phyloP scores from a whole-genome alignment of 306 rosid species.

The Pyrus communis region DNA sequence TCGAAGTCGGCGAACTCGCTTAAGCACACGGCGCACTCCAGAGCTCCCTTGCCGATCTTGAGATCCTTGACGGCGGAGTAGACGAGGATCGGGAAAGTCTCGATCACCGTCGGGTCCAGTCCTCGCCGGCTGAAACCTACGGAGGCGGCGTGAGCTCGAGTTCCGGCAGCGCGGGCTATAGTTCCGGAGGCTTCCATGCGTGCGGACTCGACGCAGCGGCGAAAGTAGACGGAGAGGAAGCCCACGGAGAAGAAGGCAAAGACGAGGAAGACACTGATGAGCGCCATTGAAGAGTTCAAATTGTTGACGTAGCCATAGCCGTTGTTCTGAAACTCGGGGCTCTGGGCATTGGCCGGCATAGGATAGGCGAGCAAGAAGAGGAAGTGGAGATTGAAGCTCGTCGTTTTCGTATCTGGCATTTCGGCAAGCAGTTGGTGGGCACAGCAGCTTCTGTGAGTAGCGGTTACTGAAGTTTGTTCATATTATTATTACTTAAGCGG shows the following conservation, averaged over 20 bases:
- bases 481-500: neutral
- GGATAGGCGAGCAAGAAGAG: neutral
- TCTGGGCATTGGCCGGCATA: conserved; percentile 27
- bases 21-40: conserved; percentile 74
- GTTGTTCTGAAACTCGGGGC: conserved; percentile 19
- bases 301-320: conserved; percentile 2
- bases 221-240: conserved; percentile 22
- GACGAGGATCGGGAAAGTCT: conserved; percentile 46
- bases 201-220: conserved; percentile 11
- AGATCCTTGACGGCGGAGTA: conserved; percentile 50
- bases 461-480: neutral
- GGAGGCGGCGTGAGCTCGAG: neutral
- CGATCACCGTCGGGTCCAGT: conserved; percentile 34
- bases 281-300: conserved; percentile 42
- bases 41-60: conserved; percentile 40
- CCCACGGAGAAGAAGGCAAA: conserved; percentile 18
- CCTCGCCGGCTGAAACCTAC: conserved; percentile 24
- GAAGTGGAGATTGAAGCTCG: neutral
- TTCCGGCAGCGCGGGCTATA: neutral
- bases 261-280: conserved; percentile 27
- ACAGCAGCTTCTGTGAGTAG: neutral
- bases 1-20: conserved; percentile 51
- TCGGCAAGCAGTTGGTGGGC: neutral
- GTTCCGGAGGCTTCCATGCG: neutral
- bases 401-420: neutral